A percentile compares a stretch with the other conserved stretches of the same genome.
Evolutionary conservation across 2,329 filamentous ascomycete genomes (phyloP).

Genomic region (Sclerotinia minor): DNA sequence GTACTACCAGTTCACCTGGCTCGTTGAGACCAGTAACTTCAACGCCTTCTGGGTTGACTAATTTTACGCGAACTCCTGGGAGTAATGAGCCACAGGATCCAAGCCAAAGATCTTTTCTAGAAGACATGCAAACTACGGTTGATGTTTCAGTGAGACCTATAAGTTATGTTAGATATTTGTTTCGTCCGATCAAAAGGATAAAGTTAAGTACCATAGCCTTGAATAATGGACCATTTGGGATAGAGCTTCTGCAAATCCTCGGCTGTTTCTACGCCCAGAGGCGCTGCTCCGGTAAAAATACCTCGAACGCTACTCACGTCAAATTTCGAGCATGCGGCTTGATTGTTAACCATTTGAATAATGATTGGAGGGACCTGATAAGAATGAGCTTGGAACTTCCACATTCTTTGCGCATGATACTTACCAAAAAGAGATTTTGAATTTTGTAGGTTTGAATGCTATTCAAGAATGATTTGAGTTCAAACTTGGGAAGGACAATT

Average conservation of each 20-base stretch:
- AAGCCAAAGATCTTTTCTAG: conserved; percentile 63
- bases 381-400: neutral
- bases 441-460: conserved; percentile 71
- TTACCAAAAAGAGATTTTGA: conserved; percentile 63
- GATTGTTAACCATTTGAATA: conserved; percentile 70
- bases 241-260: conserved; percentile 61
- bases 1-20: conserved; percentile 78
- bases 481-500: conserved; percentile 74
- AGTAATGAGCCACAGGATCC: conserved; percentile 72
- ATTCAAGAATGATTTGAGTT: conserved; percentile 63
- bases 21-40: conserved; percentile 67
- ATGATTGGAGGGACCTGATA: conserved; percentile 77
- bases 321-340: conserved; percentile 61
- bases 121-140: conserved; percentile 65
- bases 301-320: conserved; percentile 67
- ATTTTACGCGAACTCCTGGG: conserved; percentile 62
- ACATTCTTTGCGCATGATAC: conserved; percentile 32
- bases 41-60: conserved; percentile 65
- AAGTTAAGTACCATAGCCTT: conserved; percentile 63
- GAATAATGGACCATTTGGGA: conserved; percentile 63
- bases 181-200: neutral
- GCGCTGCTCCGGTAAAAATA: conserved; percentile 76
- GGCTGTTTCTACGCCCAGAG: conserved; percentile 71
- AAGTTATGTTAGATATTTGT: conserved; percentile 4
- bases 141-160: conserved; percentile 73